Conservation (phyloP, 2,329 filamentous ascomycete genomes). For the Aspergillus sp. region DNA sequence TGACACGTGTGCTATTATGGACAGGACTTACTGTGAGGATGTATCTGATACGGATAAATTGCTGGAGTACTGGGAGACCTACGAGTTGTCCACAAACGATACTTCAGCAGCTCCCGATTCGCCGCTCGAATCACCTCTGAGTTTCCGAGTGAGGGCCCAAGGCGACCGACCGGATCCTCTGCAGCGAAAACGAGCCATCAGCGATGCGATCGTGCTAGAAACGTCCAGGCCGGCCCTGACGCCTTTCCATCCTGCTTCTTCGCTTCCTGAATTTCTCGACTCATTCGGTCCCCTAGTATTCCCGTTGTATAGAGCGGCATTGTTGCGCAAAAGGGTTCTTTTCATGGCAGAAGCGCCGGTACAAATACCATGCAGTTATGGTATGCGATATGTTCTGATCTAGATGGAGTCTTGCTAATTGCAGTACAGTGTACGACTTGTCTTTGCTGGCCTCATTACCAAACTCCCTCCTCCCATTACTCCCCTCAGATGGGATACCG, state of each 20-base stretch:
- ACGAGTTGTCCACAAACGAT: constrained; percentile 39
- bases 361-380: constrained; percentile 82
- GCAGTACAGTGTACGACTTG: constrained; percentile 75
- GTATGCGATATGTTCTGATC: constrained; percentile 48
- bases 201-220: constrained; percentile 43
- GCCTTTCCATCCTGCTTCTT: constrained; percentile 81
- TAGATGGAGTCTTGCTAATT: constrained; percentile 26
- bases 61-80: constrained; percentile 74
- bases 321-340: constrained; percentile 83
- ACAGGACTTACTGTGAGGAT: constrained; percentile 61
- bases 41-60: constrained; percentile 63
- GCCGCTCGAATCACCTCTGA: constrained; percentile 53
- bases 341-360: constrained; percentile 86
- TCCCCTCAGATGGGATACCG: constrained; percentile 62
- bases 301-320: constrained; percentile 80
- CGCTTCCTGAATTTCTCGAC: constrained; percentile 73
- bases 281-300: constrained; percentile 90
- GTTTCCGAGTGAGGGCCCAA: constrained; percentile 52
- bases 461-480: constrained; percentile 65
- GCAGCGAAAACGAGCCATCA: constrained; percentile 40
- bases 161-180: constrained; percentile 42
- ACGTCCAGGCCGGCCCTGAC: constrained; percentile 61
- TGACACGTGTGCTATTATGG: constrained; percentile 12
- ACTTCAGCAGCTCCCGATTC: constrained; percentile 43
- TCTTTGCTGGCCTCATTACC: constrained; percentile 92